Percentiles rank a stretch among this genome's conserved stretches.
phyloP scores from a whole-genome alignment of 768 basidiomycete species.

The Clitopilus hobsonii region DNA sequence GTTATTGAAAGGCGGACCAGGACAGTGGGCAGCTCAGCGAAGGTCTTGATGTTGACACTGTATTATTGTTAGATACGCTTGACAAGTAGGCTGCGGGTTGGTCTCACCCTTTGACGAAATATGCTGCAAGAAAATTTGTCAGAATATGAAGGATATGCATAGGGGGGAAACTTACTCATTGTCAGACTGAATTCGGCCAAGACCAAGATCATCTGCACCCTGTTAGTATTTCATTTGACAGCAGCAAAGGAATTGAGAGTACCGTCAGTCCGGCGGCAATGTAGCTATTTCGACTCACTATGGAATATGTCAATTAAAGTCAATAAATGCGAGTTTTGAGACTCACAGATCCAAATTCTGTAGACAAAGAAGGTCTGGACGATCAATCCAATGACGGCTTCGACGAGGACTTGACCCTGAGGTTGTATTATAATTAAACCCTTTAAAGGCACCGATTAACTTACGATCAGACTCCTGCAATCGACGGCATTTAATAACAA shows the following conservation, averaged over 20 bases:
- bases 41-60: constrained; percentile 4
- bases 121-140: neutral
- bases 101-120: constrained; percentile 6
- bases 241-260: no score
- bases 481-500: neutral
- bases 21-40: constrained; percentile 1
- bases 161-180: constrained; percentile 1
- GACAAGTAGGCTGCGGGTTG: neutral
- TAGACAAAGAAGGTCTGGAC: constrained; percentile 9
- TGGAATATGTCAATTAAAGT: neutral
- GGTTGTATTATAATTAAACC: neutral
- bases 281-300: constrained; percentile 6
- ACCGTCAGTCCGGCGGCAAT: neutral
- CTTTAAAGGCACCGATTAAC: neutral
- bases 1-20: constrained; percentile 3
- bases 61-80: neutral
- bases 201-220: constrained; percentile 8
- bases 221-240: no score
- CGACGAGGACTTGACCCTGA: constrained; percentile 4
- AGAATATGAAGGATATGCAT: neutral
- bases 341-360: constrained; percentile 10
- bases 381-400: constrained; percentile 6
- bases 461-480: constrained; percentile 7
- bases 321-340: neutral
- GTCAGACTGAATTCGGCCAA: constrained; percentile 6